Evolutionary conservation across 2,329 filamentous ascomycete species (phyloP), one percentile per base, ranked within the genome.

Genomic region (Cladosporium austrohemisphaericum): DNA sequence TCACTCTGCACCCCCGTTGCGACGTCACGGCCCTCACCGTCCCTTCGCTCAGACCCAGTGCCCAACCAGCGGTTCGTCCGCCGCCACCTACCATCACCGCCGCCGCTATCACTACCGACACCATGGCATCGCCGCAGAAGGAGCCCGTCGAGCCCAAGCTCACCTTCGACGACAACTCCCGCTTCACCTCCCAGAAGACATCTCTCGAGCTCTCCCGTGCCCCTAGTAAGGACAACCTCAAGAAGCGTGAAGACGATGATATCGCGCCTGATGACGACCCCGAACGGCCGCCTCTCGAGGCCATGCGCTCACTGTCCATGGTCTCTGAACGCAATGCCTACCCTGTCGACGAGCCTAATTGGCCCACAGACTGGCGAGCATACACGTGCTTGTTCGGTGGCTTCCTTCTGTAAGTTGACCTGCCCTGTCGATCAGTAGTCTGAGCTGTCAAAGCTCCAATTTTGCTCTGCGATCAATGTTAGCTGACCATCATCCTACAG

Each of bases 341-440:
- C 29, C 18, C 45, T 31, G n/a, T 46, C 5, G 18, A 13, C 8
- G 68, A 72, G 48, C 66, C 66, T 4, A 65, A 65, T 38, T 76
- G 74, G 73, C 74, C 73, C 2, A 63, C 52, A 20, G 63, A 65
- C 36, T 74, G 71, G 71, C 62, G 68, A 52, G 68, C 74, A 11
- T 76, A 73, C 51, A 55, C 64, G 5, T 70, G 68, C 46, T 63
- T 75, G 49, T 55, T 73, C 4, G 72, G 69, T 19, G 73, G 74
- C 52, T 76, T 76, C 60, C 68, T 75, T 49, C 70, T 76, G 54
- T 57, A 31, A 38, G 55, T 50, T 10, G n/a, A n/a, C n/a, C n/a
- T n/a, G n/a, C 3, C 6, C 18, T 7, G 13, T 14, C 16, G 13
- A 9, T 46, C 10, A 25, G 19, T 8, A n/a, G 14, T 44, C 11